phyloP scores from a whole-genome alignment of 208 protist genomes.

The Crithidia brevicula region DNA sequence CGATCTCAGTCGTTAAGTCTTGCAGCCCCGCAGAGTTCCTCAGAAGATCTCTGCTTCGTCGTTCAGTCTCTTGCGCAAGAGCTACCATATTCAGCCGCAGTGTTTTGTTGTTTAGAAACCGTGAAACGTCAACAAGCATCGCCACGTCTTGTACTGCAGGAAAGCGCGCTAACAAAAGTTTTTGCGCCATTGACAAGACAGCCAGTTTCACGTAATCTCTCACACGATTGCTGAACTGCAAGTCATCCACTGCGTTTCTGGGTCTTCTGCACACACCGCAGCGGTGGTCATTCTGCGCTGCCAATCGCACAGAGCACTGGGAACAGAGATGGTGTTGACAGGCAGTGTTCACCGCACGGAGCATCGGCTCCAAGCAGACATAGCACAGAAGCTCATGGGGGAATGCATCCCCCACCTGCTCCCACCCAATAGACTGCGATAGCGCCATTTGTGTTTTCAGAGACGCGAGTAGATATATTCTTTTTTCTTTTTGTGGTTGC shows the following conservation, averaged over 20 bases:
- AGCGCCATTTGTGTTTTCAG: too few relatives aligned
- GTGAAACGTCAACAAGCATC: background rate
- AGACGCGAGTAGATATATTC: too few relatives aligned
- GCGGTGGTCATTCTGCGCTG: background rate
- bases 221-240: background rate
- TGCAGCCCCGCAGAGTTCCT: background rate
- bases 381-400: background rate
- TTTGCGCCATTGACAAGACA: background rate
- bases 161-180: background rate
- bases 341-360: background rate
- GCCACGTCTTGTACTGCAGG: background rate
- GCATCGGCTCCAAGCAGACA: background rate
- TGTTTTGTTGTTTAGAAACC: background rate
- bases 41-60: background rate
- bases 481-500: too few relatives aligned
- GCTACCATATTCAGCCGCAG: background rate
- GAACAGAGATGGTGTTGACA: background rate
- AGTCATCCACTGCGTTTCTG: background rate
- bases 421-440: too few relatives aligned
- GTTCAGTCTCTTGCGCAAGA: background rate
- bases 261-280: background rate
- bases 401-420: background rate
- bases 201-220: background rate
- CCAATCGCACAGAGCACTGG: background rate
- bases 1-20: background rate